Base-by-base conservation (phyloP, 305 asterid species). In the Lippia alba region DNA sequence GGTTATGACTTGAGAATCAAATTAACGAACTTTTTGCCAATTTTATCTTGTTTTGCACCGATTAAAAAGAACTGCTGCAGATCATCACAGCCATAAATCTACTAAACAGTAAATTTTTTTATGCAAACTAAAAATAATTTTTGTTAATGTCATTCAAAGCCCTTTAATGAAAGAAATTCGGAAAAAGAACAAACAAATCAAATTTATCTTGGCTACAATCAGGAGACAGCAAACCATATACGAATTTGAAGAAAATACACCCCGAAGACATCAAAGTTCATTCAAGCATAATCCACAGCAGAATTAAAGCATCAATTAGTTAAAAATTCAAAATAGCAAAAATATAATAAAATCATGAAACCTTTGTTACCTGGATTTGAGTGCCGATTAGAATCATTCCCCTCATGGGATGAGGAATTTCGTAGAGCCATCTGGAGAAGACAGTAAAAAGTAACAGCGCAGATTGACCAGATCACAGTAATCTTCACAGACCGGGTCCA, bases 391-490 rank as follows among this genome's bases (percentile, higher is more conserved):
- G 79, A 45, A 68, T 70, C 59, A 76, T 76, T 69, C 8, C 17
- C 46, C 46, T 2, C 54, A 46, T 36, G 67, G 15, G 74, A 59
- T 56, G 86, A 65, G 39, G 84, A 78, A 78, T 76, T 83, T 30
- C 71, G 87, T 40, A 68, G 78, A 66, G 81, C 87, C 86, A 89
- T 80, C 48, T 75, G 88, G 61, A 89, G 79, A 1, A 85, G 70
- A 70, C 45, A 51, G 87, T 81, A 92, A 75, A 83, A 93, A 39
- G 66, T 60, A 53, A 86, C 32, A 18, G 81, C 81, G 57, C 83
- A 85, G 64, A 85, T 72, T 19, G 76, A 77, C 96, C 96, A 93
- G 69, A 93, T 81, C 44, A 79, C 68, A 3, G 83, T 58, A 32
- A 82, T 80, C 74, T 83, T 80, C 64, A 71, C 76, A 7, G 87